Percentiles rank a stretch among this genome's conserved stretches.
These are phyloP conservation scores for Rubia peregrina DNA, from an alignment of 305 asterid genomes.

Conservation along the genomic window DNA sequence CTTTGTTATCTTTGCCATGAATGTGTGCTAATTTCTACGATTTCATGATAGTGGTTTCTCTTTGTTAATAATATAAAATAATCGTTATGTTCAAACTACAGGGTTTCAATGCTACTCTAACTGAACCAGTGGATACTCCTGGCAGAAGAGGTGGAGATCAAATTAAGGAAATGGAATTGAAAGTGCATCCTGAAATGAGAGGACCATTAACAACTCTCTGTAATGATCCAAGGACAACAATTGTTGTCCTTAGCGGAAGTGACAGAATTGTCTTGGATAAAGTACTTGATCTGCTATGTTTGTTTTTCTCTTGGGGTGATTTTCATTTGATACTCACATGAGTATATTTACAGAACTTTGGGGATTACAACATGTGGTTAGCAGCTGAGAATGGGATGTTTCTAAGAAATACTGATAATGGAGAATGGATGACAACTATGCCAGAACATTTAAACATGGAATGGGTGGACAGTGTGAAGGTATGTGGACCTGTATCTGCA, in stretches of 20 bases:
- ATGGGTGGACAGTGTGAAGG: slow-evolving; percentile 95
- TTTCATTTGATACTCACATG: slow-evolving; percentile 8
- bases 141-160: slow-evolving; percentile 92
- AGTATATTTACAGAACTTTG: slow-evolving; percentile 68
- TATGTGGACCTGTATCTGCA: slow-evolving; percentile 21
- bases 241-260: slow-evolving; percentile 96
- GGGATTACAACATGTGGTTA: slow-evolving; percentile 88
- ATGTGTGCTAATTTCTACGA: neutral
- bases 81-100: slow-evolving; percentile 20
- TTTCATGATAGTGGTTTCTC: slow-evolving; percentile 6
- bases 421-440: slow-evolving; percentile 99
- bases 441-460: slow-evolving; percentile 98
- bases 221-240: slow-evolving; percentile 76
- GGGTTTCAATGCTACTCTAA: slow-evolving; percentile 90
- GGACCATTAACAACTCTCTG: slow-evolving; percentile 60
- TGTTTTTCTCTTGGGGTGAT: slow-evolving; percentile 11
- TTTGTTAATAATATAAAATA: neutral
- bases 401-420: slow-evolving; percentile 67
- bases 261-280: slow-evolving; percentile 69
- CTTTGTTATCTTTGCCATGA: neutral
- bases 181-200: slow-evolving; percentile 75
- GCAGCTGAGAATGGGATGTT: slow-evolving; percentile 99
- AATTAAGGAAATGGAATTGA: slow-evolving; percentile 93
- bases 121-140: slow-evolving; percentile 69
- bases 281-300: slow-evolving; percentile 31